A percentile compares a stretch with the other conserved stretches of the same genome.
phyloP scores from a whole-genome alignment of 176 grass and related monocot species.

The sorghum (Sorghum bicolor) region DNA sequence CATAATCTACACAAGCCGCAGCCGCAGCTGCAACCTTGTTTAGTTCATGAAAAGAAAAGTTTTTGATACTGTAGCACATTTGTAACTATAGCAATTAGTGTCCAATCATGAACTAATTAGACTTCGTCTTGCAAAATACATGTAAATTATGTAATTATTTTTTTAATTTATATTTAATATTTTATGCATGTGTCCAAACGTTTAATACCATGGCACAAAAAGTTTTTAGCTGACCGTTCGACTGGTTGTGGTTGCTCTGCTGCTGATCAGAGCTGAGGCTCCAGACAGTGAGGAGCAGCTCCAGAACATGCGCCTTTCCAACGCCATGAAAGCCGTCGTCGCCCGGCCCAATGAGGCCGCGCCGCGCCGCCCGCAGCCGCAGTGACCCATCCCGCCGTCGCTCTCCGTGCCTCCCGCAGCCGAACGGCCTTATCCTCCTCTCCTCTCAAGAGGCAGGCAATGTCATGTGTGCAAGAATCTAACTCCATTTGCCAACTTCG shows the following conservation, averaged over 20 bases:
- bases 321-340: background rate
- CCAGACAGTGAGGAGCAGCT: background rate
- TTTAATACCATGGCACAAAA: too few species aligned
- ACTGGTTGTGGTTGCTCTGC: background rate
- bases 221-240: too few species aligned
- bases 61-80: too few species aligned
- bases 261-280: background rate
- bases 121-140: too few species aligned
- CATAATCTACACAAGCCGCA: too few species aligned
- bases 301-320: background rate
- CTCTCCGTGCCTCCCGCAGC: background rate
- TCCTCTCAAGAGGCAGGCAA: background rate
- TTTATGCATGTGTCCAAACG: too few species aligned
- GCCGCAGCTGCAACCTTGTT: too few species aligned
- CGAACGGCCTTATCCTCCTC: conserved; percentile 12
- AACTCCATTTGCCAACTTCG: conserved; percentile 35
- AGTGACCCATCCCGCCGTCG: background rate
- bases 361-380: background rate
- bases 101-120: too few species aligned
- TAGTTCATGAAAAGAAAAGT: too few species aligned
- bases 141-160: too few species aligned
- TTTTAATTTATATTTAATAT: too few species aligned
- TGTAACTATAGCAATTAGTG: too few species aligned
- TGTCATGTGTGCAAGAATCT: conserved; percentile 34
- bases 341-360: background rate